These are phyloP conservation scores for Fimicolochytrium jonesii DNA, from an alignment of 192 early-diverging fungal genomes.

Conservation along the genomic window DNA sequence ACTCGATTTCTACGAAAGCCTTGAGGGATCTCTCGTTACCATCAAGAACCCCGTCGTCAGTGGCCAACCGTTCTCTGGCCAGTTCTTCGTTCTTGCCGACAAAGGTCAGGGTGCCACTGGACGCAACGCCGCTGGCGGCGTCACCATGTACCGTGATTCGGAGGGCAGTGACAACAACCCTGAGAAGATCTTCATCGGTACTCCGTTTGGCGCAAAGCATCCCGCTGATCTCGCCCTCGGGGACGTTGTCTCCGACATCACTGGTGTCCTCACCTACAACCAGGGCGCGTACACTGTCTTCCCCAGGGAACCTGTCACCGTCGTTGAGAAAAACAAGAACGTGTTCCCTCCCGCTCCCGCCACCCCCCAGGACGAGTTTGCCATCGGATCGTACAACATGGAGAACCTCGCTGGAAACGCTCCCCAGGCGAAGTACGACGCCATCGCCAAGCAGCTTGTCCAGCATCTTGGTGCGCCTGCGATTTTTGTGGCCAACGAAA, in stretches of 20 bases:
- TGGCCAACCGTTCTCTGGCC: slow-evolving; percentile 7
- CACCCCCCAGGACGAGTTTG: slow-evolving; percentile 1
- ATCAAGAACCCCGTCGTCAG: slow-evolving; percentile 18
- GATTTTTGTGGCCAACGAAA: slow-evolving; percentile 16
- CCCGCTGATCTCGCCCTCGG: slow-evolving; percentile 6
- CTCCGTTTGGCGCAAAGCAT: neutral
- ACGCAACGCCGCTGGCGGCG: slow-evolving; percentile 13
- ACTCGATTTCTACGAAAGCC: slow-evolving; percentile 14
- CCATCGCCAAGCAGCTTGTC: slow-evolving; percentile 10
- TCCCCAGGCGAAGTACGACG: neutral
- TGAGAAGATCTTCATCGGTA: slow-evolving; percentile 8
- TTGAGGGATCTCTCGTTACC: slow-evolving; percentile 17
- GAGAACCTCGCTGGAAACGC: slow-evolving; percentile 9
- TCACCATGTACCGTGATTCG: slow-evolving; percentile 6
- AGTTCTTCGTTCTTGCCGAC: slow-evolving; percentile 10
- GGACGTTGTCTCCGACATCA: slow-evolving; percentile 13
- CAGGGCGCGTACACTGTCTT: slow-evolving; percentile 8
- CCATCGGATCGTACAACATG: slow-evolving; percentile 15
- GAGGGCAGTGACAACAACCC: slow-evolving; percentile 24
- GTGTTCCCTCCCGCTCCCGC: neutral
- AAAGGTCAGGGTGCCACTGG: slow-evolving; percentile 6
- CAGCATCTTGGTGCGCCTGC: slow-evolving; percentile 14
- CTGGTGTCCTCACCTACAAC: slow-evolving; percentile 19
- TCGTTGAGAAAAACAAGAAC: slow-evolving; percentile 15
- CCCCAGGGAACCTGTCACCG: neutral